Evolutionary conservation across 1,284 basidiomycete genomes (phyloP), one percentile per base, ranked within the genome.

Genomic region (Ustilago xerochloae): DNA sequence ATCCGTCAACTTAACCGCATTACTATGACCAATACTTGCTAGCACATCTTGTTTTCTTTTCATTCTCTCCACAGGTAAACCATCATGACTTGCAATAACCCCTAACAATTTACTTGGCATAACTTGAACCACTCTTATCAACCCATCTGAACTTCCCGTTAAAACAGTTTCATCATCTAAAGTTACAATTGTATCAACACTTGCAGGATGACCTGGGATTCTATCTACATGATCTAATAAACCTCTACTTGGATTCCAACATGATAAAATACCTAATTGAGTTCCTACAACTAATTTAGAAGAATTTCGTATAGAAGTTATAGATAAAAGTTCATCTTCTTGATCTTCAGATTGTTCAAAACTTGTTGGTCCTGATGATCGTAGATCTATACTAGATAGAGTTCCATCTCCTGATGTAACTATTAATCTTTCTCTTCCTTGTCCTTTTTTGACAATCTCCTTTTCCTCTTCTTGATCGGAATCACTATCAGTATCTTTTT

Each of bases 161-260:
- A 96, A 89, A 58, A 97, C 89, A 29, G 88, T 85, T 75, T 88
- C 87, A 7, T 82, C 79, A 0, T 92, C 93, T 56, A 89, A 90
- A 24, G 89, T 85, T 12, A 89, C 87, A 68, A 91, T 88, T 15
- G 90, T 87, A 70, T 89, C 88, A n/a, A 88, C 88, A 12, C 88
- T 85, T 3, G 92, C 91, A 12, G 77, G 84, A 57, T 79, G 97
- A 89, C 93, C 95, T 29, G 93, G 92, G 52, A 97, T 89, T 35
- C 95, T 90, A 85, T 97, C 95, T 4, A 97, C 93, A 81, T 93
- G 94, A 83, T 97, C 95, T 3, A 90, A 90, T 89, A 93, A 93
- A 2, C 94, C 95, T 69, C 89, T 90, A 43, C 87, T 90, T 16
- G 92, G 89, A 80, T 94, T 93, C 87, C 95, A 97, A 53, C 97